Percentiles rank a stretch among this genome's conserved stretches.
phyloP scores from a whole-genome alignment of 805 yeast genomes.

The Hanseniaspora meyeri region DNA sequence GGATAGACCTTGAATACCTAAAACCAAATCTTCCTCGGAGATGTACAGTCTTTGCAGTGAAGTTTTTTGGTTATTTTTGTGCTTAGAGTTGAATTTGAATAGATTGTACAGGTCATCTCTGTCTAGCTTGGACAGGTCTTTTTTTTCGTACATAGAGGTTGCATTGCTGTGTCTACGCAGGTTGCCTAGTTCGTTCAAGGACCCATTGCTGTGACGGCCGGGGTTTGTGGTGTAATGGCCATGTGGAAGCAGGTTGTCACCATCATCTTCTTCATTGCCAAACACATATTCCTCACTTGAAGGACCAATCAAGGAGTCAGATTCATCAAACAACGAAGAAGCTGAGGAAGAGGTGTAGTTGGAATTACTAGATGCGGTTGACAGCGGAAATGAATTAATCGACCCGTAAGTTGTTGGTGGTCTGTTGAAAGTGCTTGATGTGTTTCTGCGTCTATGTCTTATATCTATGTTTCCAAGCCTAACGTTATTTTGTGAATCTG shows the following conservation, averaged over 20 bases:
- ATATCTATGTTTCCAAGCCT: neutral
- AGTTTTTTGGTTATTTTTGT: constrained; percentile 30
- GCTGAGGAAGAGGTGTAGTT: constrained; percentile 22
- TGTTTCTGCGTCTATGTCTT: constrained; percentile 11
- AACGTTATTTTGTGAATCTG: neutral
- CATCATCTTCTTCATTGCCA: constrained; percentile 25
- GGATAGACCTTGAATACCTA: constrained; percentile 85
- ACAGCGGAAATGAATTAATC: constrained; percentile 20
- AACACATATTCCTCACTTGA: constrained; percentile 19
- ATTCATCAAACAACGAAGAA: constrained; percentile 27
- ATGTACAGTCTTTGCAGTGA: constrained; percentile 72
- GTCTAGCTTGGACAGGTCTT: constrained; percentile 16
- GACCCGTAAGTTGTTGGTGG: constrained; percentile 18
- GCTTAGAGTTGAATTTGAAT: constrained; percentile 22
- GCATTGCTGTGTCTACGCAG: constrained; percentile 18
- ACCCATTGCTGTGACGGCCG: constrained; percentile 12
- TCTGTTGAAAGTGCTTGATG: constrained; percentile 9
- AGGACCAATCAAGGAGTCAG: constrained; percentile 29
- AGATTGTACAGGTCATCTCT: neutral
- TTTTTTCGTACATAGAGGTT: constrained; percentile 18
- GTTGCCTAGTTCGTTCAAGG: constrained; percentile 16
- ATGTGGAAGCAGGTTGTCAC: constrained; percentile 21
- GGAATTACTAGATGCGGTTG: constrained; percentile 7
- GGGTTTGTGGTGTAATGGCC: constrained; percentile 20
- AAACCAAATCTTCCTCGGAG: constrained; percentile 88